Evolutionary conservation across 345 rosid species (phyloP), one percentile per base, ranked within the genome.

Genomic region (Populus alba): DNA sequence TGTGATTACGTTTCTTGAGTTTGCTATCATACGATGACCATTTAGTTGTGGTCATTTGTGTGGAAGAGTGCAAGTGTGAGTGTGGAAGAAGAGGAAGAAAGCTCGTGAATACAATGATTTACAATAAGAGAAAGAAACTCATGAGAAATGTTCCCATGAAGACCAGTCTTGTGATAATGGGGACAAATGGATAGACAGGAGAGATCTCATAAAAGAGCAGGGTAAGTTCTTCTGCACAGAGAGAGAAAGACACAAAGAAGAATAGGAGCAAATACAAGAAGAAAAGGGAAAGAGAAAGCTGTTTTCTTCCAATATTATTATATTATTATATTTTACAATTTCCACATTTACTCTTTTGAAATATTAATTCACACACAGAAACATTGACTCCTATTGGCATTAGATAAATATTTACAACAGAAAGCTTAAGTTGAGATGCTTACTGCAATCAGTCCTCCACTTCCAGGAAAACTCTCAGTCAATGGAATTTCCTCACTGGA

Each of bases 401-500:
- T 59, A 59, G 20, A 59, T 23, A 59, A 59, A 59, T n/a, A 12
- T 23, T n/a, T 9, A 23, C 6, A 10, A 8, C 15, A 59, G 63
- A 9, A 43, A 10, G 73, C 77, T 66, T 59, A 77, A 79, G 66
- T 55, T 39, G 35, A 71, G 70, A 84, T 79, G 78, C 91, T 88
- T 86, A 97, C 99, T 27, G 97, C 88, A 82, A 88, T 88, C 66
- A 90, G 91, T 73, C 96, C 91, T 70, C 92, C 90, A 77, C 90
- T 87, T 75, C 96, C 94, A 80, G 99, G 99, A 78, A 97, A 97
- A 85, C 92, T 90, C 87, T 92, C 98, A 70, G 93, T 91, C 77
- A 94, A 88, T 22, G 99, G 99, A 86, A 97, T 97, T 71, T 94
- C 98, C 74, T 92, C 98, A 66, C 92, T 94, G 61, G 94, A 82